phyloP scores from a whole-genome alignment of 2,329 filamentous ascomycete species.

The Cyanodermella asteris region DNA sequence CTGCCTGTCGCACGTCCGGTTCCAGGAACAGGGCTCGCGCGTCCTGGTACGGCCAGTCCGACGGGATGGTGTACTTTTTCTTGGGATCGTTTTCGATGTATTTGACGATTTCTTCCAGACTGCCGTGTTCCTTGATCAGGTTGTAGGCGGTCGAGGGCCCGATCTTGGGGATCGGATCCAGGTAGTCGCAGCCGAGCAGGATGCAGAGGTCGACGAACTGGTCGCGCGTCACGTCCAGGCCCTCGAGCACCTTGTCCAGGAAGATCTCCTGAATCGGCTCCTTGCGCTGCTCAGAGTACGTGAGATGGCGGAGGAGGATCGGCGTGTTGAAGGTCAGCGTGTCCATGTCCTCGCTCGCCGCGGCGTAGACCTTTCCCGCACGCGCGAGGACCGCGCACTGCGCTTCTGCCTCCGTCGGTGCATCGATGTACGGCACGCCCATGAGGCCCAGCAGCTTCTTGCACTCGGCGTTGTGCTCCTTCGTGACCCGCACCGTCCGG shows the following conservation, averaged over 20 bases:
- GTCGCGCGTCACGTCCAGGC: conserved; percentile 65
- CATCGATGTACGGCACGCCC: conserved; percentile 88
- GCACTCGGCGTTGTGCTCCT: conserved; percentile 90
- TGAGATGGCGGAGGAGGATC: conserved; percentile 76
- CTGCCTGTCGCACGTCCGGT: conserved; percentile 66
- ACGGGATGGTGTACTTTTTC: conserved; percentile 64
- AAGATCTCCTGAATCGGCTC: conserved; percentile 94
- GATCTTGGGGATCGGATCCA: conserved; percentile 88
- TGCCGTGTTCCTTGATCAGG: conserved; percentile 78
- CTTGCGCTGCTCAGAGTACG: conserved; percentile 92
- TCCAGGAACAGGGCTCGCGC: conserved; percentile 80
- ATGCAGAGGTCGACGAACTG: conserved; percentile 97
- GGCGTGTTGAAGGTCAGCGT: conserved; percentile 89
- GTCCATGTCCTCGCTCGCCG: conserved; percentile 97
- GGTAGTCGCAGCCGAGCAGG: conserved; percentile 88
- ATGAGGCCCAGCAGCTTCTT: conserved; percentile 79
- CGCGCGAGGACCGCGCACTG: conserved; percentile 80
- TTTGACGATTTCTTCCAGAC: conserved; percentile 70
- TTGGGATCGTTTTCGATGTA: conserved; percentile 54
- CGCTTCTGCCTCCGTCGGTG: conserved; percentile 90
- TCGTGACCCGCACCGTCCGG: conserved; percentile 80
- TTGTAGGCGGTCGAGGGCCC: conserved; percentile 82
- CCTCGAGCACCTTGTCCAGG: conserved; percentile 66
- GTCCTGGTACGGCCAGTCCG: conserved; percentile 92
- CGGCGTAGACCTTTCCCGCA: conserved; percentile 88